Percentiles rank a stretch among this genome's conserved stretches.
Conservation (phyloP, 139 green algal genomes). For the Coelastrella sp. region DNA sequence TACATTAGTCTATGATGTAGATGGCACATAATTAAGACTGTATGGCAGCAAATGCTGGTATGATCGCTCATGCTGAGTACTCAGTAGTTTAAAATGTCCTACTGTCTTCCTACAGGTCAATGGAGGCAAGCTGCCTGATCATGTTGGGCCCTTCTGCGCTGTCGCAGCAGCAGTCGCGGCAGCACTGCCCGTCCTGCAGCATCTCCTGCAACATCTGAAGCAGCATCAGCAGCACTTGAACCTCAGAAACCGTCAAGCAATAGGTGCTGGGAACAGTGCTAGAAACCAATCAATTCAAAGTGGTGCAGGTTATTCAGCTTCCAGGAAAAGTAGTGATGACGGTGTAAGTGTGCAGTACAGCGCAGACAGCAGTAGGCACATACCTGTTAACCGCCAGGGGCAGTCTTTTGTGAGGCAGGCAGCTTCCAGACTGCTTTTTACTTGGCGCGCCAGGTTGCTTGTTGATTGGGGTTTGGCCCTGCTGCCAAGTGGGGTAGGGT, state of each 20-base stretch:
- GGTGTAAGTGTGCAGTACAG: background rate
- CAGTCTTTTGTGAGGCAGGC: background rate
- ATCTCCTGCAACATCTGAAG: background rate
- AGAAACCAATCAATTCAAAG: background rate
- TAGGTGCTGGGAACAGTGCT: background rate
- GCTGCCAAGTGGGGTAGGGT: slow-evolving; percentile 64
- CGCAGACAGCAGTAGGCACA: background rate
- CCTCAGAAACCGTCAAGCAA: too few relatives aligned
- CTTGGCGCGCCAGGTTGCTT: background rate
- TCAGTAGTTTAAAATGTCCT: too few relatives aligned
- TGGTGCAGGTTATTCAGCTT: background rate
- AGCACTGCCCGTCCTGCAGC: slow-evolving; percentile 15
- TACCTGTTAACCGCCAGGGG: background rate
- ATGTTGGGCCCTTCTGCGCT: slow-evolving; percentile 47
- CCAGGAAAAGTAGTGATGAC: slow-evolving; percentile 9
- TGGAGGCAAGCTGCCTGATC: slow-evolving; percentile 52
- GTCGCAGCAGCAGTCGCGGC: slow-evolving; percentile 36
- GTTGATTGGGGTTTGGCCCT: slow-evolving; percentile 26
- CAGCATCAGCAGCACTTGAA: background rate
- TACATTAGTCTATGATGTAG: too few relatives aligned
- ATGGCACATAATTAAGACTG: background rate
- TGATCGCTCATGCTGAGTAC: too few relatives aligned
- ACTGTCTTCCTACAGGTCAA: slow-evolving; percentile 49
- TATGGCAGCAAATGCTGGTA: too few relatives aligned
- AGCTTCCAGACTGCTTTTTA: background rate